Percentiles rank a stretch among this genome's conserved stretches.
These are phyloP conservation scores for Zygosaccharomyces pseudorouxii DNA, from an alignment of 805 yeast species.

Conservation along the genomic window DNA sequence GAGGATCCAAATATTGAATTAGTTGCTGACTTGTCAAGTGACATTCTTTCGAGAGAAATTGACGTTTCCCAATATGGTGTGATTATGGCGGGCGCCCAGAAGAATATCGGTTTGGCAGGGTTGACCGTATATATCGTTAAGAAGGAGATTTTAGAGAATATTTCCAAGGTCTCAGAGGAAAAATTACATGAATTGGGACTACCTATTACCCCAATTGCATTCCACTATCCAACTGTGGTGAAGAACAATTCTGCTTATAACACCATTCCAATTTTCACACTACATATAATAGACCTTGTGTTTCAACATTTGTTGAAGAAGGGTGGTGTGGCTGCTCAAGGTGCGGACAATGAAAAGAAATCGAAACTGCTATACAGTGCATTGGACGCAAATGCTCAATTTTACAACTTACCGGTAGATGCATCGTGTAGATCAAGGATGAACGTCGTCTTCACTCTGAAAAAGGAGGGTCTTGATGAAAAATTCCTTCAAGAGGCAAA, in stretches of 20 bases:
- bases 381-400: slow-evolving; percentile 59
- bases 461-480: slow-evolving; percentile 58
- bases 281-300: slow-evolving; percentile 80
- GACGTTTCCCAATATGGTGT: slow-evolving; percentile 84
- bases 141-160: slow-evolving; percentile 62
- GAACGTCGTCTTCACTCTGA: slow-evolving; percentile 88
- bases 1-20: slow-evolving; percentile 63
- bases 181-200: slow-evolving; percentile 54
- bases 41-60: slow-evolving; percentile 73
- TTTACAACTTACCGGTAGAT: slow-evolving; percentile 65
- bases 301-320: slow-evolving; percentile 52
- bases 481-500: slow-evolving; percentile 68
- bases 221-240: slow-evolving; percentile 81
- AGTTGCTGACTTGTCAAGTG: slow-evolving; percentile 94
- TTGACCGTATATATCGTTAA: slow-evolving; percentile 86
- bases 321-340: slow-evolving; percentile 73
- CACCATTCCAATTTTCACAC: slow-evolving; percentile 90
- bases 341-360: slow-evolving; percentile 53
- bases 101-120: slow-evolving; percentile 96
- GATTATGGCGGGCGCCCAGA: slow-evolving; percentile 97
- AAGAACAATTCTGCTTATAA: slow-evolving; percentile 90
- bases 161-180: slow-evolving; percentile 49
- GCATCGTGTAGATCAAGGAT: slow-evolving; percentile 68
- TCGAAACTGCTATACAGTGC: slow-evolving; percentile 59
- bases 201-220: slow-evolving; percentile 86